Base-by-base conservation (phyloP, 2,329 filamentous ascomycete genomes). In the Monilinia aucupariae region DNA sequence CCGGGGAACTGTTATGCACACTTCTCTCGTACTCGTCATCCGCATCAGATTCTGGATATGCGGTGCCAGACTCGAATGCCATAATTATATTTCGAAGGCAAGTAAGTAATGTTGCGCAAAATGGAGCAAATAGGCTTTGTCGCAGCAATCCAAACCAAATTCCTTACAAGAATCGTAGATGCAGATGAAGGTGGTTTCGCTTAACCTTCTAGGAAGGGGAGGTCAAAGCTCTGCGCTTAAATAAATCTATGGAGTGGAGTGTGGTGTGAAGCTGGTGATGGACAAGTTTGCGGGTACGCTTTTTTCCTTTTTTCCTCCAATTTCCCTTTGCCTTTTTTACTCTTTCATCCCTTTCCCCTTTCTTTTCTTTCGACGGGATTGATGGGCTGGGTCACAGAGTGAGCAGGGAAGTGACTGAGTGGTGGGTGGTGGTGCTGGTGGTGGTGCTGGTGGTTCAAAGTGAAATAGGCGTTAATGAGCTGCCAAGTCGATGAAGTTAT, bases 1-100 rank as follows among this genome's bases (percentile, higher is more conserved):
- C 83, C 64, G 86, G 88, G 7, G 86, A 89, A 74, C 83, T 85
- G 72, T 86, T 83, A 72, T 83, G 81, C 69, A 87, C 80, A 75
- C 86, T 87, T 73, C 87, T 82, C 81, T 92, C 89, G 75, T 91
- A 91, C 79, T 92, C 90, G 77, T 92, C 90, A 77, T 91, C 89
- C 71, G 88, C 88, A 74, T 91, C 89, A 68, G 86, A 91, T 77
- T 91, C 89, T 75, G 89, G 85, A 76, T 91, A 92, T 65, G 86
- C 84, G 68, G 85, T 87, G 72, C 85, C 85, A 67, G 81, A 80
- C 71, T 84, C 83, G 77, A 86, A 86, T 74, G 81, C 83, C 83
- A 73, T 73, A 64, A 61, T 73, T 68, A 63, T 51, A 63, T 43
- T 56, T 27, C 51, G 25, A 39, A 41, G 51, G 51, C 43, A 49